Base-by-base conservation (phyloP, 352 stramenopile genomes). In the Pythium volutum region DNA sequence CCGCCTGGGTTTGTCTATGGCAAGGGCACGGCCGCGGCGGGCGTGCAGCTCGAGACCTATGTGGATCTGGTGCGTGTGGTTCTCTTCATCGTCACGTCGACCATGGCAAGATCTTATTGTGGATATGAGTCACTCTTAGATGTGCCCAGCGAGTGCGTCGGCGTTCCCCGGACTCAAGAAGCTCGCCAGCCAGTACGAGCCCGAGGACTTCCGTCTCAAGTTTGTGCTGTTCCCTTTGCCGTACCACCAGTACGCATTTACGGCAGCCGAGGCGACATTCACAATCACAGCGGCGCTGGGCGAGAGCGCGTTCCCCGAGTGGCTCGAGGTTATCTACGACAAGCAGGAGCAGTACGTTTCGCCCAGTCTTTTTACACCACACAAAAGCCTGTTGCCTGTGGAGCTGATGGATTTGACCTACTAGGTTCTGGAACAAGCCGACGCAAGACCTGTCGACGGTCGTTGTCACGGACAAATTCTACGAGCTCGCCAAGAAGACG, bases 41-140 rank as follows among this genome's bases (percentile, higher is more conserved):
- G 76, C 31, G 77, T 94, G 31, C 85, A 94, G 64, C 77, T 94
- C 39, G 85, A 94, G 71, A 84, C 81, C 23, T 94, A 88, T 59
- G 73, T 94, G n/a, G 83, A 94, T 54, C 60, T 92, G 76, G 81
- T 88, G 55, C 31, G 47, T 60, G 6, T 31, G 9, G 46, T 7
- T 23, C 25, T 36, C 8, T 8, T 8, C 1, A 36, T 11, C 31
- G 3, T 36, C 20, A 20, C 41, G 3, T 47, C 4, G 41, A 50
- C 25, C n/a, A n/a, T n/a, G n/a, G n/a, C n/a, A n/a, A n/a, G n/a
- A n/a, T n/a, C n/a, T n/a, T n/a, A n/a, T n/a, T n/a, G n/a, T n/a
- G n/a, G n/a, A n/a, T n/a, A n/a, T 51, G 43, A 16, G 15, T n/a
- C 10, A 47, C 25, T 20, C n/a, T 3, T 50, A 91, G 83, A 75